Evolutionary conservation across 2,329 filamentous ascomycete species (phyloP), one percentile per base, ranked within the genome.

Genomic region (Phialemoniopsis sp.): DNA sequence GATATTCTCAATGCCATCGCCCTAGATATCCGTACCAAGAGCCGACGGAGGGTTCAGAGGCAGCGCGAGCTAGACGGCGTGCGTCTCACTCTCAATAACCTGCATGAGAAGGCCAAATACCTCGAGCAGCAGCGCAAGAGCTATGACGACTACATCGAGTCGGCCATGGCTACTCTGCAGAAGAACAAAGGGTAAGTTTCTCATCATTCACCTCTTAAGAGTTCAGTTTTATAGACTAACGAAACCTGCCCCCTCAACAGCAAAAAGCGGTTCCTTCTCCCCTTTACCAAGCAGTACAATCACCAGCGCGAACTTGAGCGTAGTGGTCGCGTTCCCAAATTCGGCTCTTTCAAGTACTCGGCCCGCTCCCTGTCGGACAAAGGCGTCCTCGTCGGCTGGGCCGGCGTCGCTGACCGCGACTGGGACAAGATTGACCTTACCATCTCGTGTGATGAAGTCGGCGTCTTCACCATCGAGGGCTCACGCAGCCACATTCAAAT

Each of bases 71-170:
- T 97, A 30, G 93, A 98, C 51, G 84, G 85, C 33, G 87, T 91
- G 16, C 77, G 85, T 19, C 70, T 85, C 42, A 93, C 88, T 2
- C 71, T 93, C 13, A 64, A 73, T 32, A 87, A 89, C 48, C 67
- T 94, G 45, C 82, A 88, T 61, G 81, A 89, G 51, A 93, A 98
- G 67, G 90, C 91, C 29, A 79, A 82, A 48, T 98, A 94, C 64
- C 77, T 98, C 9, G 93, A 98, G 58, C 86, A 89, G 52, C 93
- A 98, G 66, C 80, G 95, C 44, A 95, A 95, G 73, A 93, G 85
- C 48, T 98, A 98, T 67, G 95, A 98, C 59, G 89, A 98, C 67
- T 98, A 98, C 65, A 95, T 98, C 56, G 94, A 98, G 67, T 90
- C 95, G 62, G 91, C 93, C 36, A 96, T 98, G 88, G 77, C 90